A percentile compares a stretch with the other conserved stretches of the same genome.
These are phyloP conservation scores for Chlorencoelia australis DNA, from an alignment of 2,329 filamentous ascomycete genomes.

Conservation along the genomic window DNA sequence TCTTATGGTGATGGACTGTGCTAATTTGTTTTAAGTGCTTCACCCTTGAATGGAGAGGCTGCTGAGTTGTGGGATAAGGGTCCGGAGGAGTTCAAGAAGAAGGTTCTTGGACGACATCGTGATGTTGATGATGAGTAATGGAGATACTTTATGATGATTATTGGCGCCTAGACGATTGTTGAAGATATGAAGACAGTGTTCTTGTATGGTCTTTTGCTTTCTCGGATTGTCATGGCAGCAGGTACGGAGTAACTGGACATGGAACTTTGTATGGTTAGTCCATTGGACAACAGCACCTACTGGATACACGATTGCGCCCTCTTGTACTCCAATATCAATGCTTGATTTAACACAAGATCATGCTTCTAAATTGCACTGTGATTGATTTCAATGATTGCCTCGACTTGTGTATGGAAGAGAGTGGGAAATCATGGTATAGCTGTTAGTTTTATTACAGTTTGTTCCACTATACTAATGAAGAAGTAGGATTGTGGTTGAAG, in stretches of 20 bases:
- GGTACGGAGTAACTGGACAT: constrained; percentile 15
- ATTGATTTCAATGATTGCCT: no score
- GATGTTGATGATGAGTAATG: constrained; percentile 54
- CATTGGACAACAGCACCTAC: constrained; percentile 9
- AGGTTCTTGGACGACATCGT: constrained; percentile 51
- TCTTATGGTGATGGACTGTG: not conserved
- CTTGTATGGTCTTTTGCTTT: constrained; percentile 9
- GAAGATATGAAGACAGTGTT: not conserved
- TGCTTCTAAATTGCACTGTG: no score
- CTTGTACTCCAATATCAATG: not conserved
- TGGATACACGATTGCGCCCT: no score
- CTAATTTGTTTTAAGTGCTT: constrained; percentile 52
- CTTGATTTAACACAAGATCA: no score
- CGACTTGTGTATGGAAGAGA: no score
- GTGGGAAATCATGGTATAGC: no score
- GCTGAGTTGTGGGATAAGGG: constrained; percentile 94
- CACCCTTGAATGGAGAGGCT: constrained; percentile 89
- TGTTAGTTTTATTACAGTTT: no score
- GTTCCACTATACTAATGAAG: no score
- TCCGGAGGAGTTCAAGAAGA: constrained; percentile 74
- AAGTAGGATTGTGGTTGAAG: no score
- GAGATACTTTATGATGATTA: no score
- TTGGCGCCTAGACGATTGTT: not conserved
- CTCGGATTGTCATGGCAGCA: constrained; percentile 15
- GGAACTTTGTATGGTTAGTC: constrained; percentile 12